Conservation (phyloP, 805 yeast genomes). For the Myxozyma neotropica region DNA sequence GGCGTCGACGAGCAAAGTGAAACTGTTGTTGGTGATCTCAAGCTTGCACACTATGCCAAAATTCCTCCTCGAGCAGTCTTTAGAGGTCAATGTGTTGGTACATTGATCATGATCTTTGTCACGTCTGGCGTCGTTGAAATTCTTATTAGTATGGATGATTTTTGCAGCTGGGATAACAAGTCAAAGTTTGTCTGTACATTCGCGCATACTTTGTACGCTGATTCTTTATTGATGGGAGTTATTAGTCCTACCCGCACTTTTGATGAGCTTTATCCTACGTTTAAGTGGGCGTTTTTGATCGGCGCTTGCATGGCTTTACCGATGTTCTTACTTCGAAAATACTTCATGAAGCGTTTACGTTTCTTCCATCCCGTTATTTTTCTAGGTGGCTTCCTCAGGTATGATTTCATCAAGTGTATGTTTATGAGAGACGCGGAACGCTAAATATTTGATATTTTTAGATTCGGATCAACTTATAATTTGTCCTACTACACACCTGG, state of each 20-base stretch:
- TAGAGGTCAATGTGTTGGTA: slow-evolving; percentile 51
- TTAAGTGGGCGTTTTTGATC: slow-evolving; percentile 60
- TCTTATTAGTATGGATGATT: slow-evolving; percentile 36
- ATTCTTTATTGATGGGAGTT: slow-evolving; percentile 64
- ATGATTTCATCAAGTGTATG: too few species aligned
- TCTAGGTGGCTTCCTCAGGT: slow-evolving; percentile 42
- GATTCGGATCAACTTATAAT: slow-evolving; percentile 32
- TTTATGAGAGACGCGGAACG: too few species aligned
- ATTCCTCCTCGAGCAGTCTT: slow-evolving; percentile 64
- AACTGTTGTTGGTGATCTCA: slow-evolving; percentile 57
- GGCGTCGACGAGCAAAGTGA: slow-evolving; percentile 58
- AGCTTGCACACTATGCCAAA: slow-evolving; percentile 65
- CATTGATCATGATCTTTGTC: slow-evolving; percentile 50
- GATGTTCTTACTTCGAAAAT: slow-evolving; percentile 48
- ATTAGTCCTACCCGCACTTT: slow-evolving; percentile 67
- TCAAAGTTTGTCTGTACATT: slow-evolving; percentile 53
- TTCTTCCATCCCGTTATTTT: slow-evolving; percentile 68
- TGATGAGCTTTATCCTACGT: slow-evolving; percentile 53
- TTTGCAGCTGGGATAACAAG: slow-evolving; percentile 50
- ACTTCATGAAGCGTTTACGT: slow-evolving; percentile 40
- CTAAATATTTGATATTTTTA: too few species aligned
- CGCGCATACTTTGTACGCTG: slow-evolving; percentile 52
- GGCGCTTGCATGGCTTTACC: slow-evolving; percentile 55
- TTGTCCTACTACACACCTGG: slow-evolving; percentile 24
- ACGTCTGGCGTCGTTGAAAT: slow-evolving; percentile 47